Evolutionary conservation across 2,329 filamentous ascomycete species (phyloP), one percentile per base, ranked within the genome.

Genomic region (Hortaea werneckii): DNA sequence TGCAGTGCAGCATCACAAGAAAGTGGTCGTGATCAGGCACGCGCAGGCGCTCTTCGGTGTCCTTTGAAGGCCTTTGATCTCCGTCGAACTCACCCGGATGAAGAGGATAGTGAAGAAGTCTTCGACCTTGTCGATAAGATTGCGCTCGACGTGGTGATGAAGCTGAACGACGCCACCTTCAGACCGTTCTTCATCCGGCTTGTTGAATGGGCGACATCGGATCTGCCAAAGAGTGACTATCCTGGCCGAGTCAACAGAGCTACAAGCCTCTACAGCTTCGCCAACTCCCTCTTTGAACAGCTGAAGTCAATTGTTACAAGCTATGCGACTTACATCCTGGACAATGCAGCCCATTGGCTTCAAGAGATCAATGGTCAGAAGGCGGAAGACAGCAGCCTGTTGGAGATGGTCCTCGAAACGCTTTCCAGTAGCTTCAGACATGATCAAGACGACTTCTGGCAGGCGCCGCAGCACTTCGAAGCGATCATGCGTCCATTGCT

Each of bases 381-480:
- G 5, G 41, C 35, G 9, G 30, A 37, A 5, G 73, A 77, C 13
- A 74, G 79, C 54, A 67, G 72, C 39, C 75, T 95, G 4, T 86
- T 86, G 76, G 70, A 73, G 37, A 77, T 78, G 12, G 78, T 87
- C 2, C 75, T 96, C 42, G 71, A 73, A 44, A 85, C 87, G 13
- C 73, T 96, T 40, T 71, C 76, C 28, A 82, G 80, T 55, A 83
- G 80, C 56, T 95, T 96, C 60, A 77, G 84, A 65, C 80, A 95
- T 63, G 92, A 96, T 61, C 85, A 94, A 67, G 88, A 94, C 63
- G 76, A 88, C 65, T 96, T 95, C 71, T 96, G 89, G 89, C 88
- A 95, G 73, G 80, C 85, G 0, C 90, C 92, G 0, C 77, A 85
- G 0, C 89, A 95, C 68, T 95, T 95, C 60, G 74, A 75, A 47